Conservation (phyloP, 2,329 filamentous ascomycete genomes). For the Alternaria sp. region DNA sequence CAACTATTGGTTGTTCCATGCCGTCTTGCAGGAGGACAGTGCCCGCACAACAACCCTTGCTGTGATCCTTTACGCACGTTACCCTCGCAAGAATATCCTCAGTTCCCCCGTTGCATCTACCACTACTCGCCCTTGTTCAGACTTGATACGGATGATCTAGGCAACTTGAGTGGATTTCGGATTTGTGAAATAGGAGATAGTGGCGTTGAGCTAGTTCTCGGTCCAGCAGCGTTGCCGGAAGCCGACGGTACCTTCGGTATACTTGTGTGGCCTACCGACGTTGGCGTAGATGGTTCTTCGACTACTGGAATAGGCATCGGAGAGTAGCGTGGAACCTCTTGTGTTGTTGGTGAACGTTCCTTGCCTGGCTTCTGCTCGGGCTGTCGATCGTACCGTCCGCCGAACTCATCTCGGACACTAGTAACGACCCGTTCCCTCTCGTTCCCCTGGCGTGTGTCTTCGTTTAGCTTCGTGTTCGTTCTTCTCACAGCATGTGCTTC, state of each 20-base stretch:
- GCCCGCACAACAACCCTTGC: constrained; percentile 1
- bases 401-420: background rate
- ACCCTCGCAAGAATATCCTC: constrained; percentile 10
- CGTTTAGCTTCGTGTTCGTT: background rate
- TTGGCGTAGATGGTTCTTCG: constrained; percentile 7
- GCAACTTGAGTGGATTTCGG: constrained; percentile 1
- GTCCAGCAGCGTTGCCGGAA: background rate
- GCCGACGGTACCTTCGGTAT: background rate
- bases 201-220: background rate
- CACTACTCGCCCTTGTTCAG: constrained; percentile 13
- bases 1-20: background rate
- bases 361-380: background rate
- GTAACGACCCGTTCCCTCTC: constrained; percentile 2
- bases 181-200: background rate
- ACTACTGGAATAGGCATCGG: constrained; percentile 9
- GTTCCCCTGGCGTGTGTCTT: background rate
- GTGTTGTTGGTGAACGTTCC: background rate
- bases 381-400: constrained; percentile 2
- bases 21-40: background rate
- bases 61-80: background rate
- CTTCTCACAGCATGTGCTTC: background rate
- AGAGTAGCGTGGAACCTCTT: constrained; percentile 1
- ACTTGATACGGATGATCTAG: constrained; percentile 18
- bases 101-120: background rate
- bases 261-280: background rate